Evolutionary conservation across 1,139 yeast genomes (phyloP).

Genomic region (Lizanozyma gosingica): DNA sequence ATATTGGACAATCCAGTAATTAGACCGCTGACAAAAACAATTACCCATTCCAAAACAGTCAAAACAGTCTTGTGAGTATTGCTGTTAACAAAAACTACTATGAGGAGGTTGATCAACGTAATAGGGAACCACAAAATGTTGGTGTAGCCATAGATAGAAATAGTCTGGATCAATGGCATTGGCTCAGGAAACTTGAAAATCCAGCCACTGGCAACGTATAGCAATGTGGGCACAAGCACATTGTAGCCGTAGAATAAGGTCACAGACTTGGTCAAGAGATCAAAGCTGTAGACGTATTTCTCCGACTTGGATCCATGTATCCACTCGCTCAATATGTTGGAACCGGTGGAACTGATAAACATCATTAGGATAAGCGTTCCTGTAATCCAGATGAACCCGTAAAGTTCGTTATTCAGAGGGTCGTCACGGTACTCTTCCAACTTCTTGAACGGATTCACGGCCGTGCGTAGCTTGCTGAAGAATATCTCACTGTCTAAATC

Average conservation of each 20-base stretch:
- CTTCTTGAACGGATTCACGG: constrained; percentile 37
- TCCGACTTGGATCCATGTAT: constrained; percentile 20
- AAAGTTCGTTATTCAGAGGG: constrained; percentile 37
- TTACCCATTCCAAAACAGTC: constrained; percentile 36
- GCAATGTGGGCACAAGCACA: constrained; percentile 45
- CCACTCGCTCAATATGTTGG: constrained; percentile 39
- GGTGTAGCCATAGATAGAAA: constrained; percentile 72
- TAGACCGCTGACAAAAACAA: constrained; percentile 36
- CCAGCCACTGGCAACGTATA: constrained; percentile 41
- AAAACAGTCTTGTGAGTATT: constrained; percentile 23
- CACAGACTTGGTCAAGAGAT: constrained; percentile 56
- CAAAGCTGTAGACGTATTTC: constrained; percentile 50
- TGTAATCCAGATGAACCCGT: constrained; percentile 81
- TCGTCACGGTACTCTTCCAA: constrained; percentile 6
- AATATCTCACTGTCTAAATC: constrained; percentile 60
- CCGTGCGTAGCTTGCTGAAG: constrained; percentile 30
- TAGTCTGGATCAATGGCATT: constrained; percentile 30
- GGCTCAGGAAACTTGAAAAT: constrained; percentile 32
- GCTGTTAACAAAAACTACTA: constrained; percentile 37
- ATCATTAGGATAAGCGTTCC: constrained; percentile 66
- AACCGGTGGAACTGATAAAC: constrained; percentile 63
- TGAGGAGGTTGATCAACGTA: constrained; percentile 45
- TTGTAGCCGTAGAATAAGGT: constrained; percentile 67
- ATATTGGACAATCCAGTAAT: constrained; percentile 42
- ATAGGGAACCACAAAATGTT: constrained; percentile 76